Evolutionary conservation across 305 asterid species (phyloP), one percentile per base, ranked within the genome.

Genomic region (Plantago coronopus): DNA sequence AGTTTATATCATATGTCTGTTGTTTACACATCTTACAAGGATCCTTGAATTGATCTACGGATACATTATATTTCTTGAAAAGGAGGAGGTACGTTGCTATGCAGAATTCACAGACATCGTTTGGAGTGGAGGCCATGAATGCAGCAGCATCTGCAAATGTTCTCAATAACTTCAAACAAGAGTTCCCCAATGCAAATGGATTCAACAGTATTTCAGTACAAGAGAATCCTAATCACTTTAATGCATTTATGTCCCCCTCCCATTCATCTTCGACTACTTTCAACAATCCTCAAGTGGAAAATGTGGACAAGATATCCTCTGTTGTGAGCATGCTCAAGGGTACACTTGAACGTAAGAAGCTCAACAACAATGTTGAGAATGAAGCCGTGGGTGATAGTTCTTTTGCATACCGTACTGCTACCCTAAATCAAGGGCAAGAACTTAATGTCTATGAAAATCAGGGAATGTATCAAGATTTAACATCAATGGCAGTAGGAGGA

Each of bases 301-400:
- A 62, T 7, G 64, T 13, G 12, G 95, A 89, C 63, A 81, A 84
- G 64, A 81, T 87, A 46, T 84, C 97, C 16, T 89, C 94, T 5
- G 85, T 89, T 5, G 95, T 87, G 74, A 84, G 81, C 94, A 89
- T 86, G 97, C 85, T 89, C 19, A 89, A 89, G 85, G 89, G 91
- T 46, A 82, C 97, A 2, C 64, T 89, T 45, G 94, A 89, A 59
- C 75, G 94, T 54, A 89, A 84, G 78, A 89, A 78, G 72, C 77
- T 79, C 2, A 20, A 55, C 21, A 74, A 70, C 75, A 68, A 69
- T 9, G 57, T 66, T 0, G 79, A 70, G 37, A 72, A 70, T 20
- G 88, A 76, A 74, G 68, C 80, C 43, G 29, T 70, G 27, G 74
- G 69, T 48, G 85, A 75, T 37, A 69, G 67, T 64, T 64, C 78